These are phyloP conservation scores for Trichophyton mentagrophytes DNA, from an alignment of 2,329 filamentous ascomycete species.

Conservation along the genomic window DNA sequence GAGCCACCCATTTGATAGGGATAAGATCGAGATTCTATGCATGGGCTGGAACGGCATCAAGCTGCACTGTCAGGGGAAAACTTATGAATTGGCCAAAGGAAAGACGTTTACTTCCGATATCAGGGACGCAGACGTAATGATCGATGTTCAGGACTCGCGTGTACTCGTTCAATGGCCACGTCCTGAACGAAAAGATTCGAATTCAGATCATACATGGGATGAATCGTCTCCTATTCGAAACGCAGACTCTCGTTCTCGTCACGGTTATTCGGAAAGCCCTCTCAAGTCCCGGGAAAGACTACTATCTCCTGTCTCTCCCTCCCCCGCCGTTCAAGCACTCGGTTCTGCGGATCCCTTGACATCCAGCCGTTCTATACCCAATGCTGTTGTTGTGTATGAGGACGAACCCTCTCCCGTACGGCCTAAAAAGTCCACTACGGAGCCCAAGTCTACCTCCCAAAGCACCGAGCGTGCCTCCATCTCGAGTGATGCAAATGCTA, in stretches of 20 bases:
- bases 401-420: constrained; percentile 48
- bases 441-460: constrained; percentile 19
- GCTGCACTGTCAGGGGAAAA: constrained; percentile 77
- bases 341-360: constrained; percentile 33
- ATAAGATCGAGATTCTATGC: constrained; percentile 78
- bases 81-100: constrained; percentile 74
- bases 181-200: constrained; percentile 40
- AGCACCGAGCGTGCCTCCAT: constrained; percentile 25
- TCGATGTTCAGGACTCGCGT: constrained; percentile 86
- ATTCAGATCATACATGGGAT: constrained; percentile 57
- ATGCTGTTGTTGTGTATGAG: constrained; percentile 54
- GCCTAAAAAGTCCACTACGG: constrained; percentile 23
- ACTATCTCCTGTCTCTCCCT: constrained; percentile 65
- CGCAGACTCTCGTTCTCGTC: constrained; percentile 15
- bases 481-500: constrained; percentile 18
- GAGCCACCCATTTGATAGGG: constrained; percentile 52
- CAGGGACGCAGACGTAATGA: constrained; percentile 76
- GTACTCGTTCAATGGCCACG: constrained; percentile 83
- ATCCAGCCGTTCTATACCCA: constrained; percentile 32
- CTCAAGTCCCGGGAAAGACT: constrained; percentile 51
- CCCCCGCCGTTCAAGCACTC: constrained; percentile 40
- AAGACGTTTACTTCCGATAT: constrained; percentile 85
- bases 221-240: constrained; percentile 39
- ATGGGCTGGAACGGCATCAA: constrained; percentile 93
- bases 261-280: constrained; percentile 25